Base-by-base conservation (phyloP, 1,284 basidiomycete genomes). In the Puccinia novopanici region DNA sequence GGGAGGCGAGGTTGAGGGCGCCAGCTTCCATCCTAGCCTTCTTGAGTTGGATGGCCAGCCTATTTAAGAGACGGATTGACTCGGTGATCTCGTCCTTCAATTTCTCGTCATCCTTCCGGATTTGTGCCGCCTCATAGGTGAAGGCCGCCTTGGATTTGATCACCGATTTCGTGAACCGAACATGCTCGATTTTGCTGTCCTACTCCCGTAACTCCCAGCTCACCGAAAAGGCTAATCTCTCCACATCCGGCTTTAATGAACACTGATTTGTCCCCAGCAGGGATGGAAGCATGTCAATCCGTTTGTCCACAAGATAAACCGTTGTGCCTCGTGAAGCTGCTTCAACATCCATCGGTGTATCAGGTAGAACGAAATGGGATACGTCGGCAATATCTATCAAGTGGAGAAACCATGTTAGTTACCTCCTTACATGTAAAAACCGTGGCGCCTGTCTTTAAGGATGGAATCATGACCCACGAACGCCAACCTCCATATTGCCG, bases 231-330 rank as follows among this genome's bases (percentile, higher is more conserved):
- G 97, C 97, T 45, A 99, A 87, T 52, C 97, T 89, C 87, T 99
- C 97, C 3, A 99, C 96, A 84, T 92, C 90, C 0, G 96, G 95
- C 57, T 96, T 88, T 63, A 99, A 88, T 1, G 95, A 98, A 86
- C 97, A 99, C 9, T 99, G 87, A 84, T 99, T 99, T 2, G 97
- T 99, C 1, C 97, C 97, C 12, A 99, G 89, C 12, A 99, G 88
- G 22, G 92, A 89, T 0, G 97, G 97, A 75, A 99, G 89, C 97
- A 99, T 99, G 87, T 99, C 97, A 79, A 99, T 96, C 54, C 97
- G 92, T 87, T 96, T 97, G 88, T 99, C 97, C 2, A 99, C 97
- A 6, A 99, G 90, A 86, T 99, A 99, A 3, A 99, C 97, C 0
- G 97, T 99, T 0, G 96, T 99, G 15, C 97, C 96, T 78, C 97